Evolutionary conservation across 805 yeast species (phyloP), one percentile per base, ranked within the genome.

Genomic region (Candida xiaguanensis): DNA sequence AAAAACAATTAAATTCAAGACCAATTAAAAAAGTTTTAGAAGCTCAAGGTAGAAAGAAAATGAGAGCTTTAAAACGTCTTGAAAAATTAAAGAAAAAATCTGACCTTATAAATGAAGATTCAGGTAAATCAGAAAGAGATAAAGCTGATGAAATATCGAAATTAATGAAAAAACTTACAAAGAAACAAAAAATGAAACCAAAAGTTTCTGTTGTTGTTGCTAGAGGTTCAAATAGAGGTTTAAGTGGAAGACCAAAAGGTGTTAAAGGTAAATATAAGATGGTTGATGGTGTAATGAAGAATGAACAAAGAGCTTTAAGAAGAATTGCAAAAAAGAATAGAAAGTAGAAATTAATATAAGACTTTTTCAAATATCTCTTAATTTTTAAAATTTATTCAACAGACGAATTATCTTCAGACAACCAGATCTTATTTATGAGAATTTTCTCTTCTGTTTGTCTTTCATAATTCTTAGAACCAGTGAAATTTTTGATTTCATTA

Each of bases 11-110:
- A 60, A 93, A 93, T 63, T 97, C 99, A 8, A 80, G 99, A 61
- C 99, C 99, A 8, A 91, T 93, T 56, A 93, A 93, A 78, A 93
- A 93, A 77, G 97, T 93, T n/a, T 77, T 86, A 50, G 99, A 93
- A 65, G 99, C 99, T 4, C 82, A 87, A 59, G 97, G 95, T 17
- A 82, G 99, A 65, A 91, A 91, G 82, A 85, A 85, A 75, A 75
- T 85, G 86, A 81, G 96, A 63, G 95, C 97, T 3, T 72, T 84
- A 52, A 79, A 82, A 56, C 79, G 95, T 58, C 67, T 91, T 47
- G 97, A 90, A 59, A 84, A 85, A 65, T 64, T 91, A 56, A 85
- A 85, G 73, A 90, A 85, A 83, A 91, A 91, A 75, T 83, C 95
- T 34, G 97, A 93, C 55, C 51, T 85, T 47, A 89, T 91, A 58